phyloP scores from a whole-genome alignment of 331 rosid genomes.

The Rosa hybrid region DNA sequence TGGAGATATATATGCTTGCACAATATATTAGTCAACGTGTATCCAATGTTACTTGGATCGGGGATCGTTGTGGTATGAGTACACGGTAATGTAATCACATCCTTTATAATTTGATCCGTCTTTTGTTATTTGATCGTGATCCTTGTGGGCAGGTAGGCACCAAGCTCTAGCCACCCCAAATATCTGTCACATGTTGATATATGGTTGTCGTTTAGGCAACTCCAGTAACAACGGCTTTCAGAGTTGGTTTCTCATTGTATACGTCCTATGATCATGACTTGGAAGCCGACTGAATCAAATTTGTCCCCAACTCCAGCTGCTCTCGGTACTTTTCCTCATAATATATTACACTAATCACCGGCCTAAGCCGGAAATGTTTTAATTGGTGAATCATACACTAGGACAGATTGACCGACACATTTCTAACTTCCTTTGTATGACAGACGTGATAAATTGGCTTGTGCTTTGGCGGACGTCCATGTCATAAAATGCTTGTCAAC shows the following conservation, averaged over 20 bases:
- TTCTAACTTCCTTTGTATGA: not conserved
- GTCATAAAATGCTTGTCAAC: not conserved
- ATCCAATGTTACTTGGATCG: not conserved
- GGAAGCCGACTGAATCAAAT: not conserved
- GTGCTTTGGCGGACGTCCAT: not conserved
- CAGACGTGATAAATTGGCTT: not conserved
- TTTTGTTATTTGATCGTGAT: not conserved
- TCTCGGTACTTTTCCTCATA: not conserved
- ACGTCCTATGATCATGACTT: not conserved
- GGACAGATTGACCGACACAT: not conserved
- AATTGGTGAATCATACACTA: not conserved
- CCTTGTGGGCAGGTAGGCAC: not conserved
- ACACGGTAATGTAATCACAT: not conserved
- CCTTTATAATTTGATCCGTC: not conserved
- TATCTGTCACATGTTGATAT: not conserved
- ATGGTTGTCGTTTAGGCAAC: not conserved
- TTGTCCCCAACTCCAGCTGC: not conserved
- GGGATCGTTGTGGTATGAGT: too few relatives aligned
- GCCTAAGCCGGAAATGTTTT: not conserved
- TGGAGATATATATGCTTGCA: not conserved
- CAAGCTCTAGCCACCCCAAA: not conserved
- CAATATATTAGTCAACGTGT: not conserved
- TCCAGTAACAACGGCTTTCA: not conserved
- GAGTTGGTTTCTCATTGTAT: not conserved
- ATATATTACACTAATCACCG: not conserved